Evolutionary conservation across 371 early-diverging fungal species (phyloP), one percentile per base, ranked within the genome.

Genomic region (Mortierella sp.): DNA sequence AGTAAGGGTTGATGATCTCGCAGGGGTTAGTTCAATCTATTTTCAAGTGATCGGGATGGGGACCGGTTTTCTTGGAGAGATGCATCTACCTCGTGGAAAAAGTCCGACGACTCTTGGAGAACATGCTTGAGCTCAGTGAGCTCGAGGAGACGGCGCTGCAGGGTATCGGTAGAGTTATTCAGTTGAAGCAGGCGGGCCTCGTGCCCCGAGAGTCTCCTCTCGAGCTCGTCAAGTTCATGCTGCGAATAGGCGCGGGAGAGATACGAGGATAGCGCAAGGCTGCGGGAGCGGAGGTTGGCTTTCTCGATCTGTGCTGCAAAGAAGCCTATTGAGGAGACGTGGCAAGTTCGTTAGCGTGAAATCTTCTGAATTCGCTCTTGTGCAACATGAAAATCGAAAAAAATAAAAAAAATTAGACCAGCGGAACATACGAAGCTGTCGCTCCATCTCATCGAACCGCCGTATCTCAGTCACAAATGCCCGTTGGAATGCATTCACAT

Each of bases 401-500:
- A 4, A 15, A 26, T 19, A 14, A 4, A 15, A 26, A 23, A 53
- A 26, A 28, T 23, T n/a, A 11, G 48, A 47, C 11, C 37, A 21
- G 7, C 19, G 11, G 28, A 12, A 62, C 69, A 19, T 69, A 93
- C 98, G 93, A 68, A 96, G 86, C 81, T 92, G 92, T 67, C 97
- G 88, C 82, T 97, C 97, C 89, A 97, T 90, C 75, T 97, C 97
- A 77, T 97, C 96, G 16, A 95, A 85, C 50, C 95, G 88, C 70
- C 96, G 86, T 66, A 97, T 95, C 75, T 96, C 96, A 62, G 84
- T 86, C 43, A 96, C 97, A 82, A 96, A 98, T 18, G 96, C 90
- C 48, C 98, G 91, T 84, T 98, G 98, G 81, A 98, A 98, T 23
- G 98, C 96, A 80, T 95, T 98, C 48, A 94, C 93, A 28, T 94